Base-by-base conservation (phyloP, 2,329 filamentous ascomycete species). In the Exophiala alcalophila region DNA sequence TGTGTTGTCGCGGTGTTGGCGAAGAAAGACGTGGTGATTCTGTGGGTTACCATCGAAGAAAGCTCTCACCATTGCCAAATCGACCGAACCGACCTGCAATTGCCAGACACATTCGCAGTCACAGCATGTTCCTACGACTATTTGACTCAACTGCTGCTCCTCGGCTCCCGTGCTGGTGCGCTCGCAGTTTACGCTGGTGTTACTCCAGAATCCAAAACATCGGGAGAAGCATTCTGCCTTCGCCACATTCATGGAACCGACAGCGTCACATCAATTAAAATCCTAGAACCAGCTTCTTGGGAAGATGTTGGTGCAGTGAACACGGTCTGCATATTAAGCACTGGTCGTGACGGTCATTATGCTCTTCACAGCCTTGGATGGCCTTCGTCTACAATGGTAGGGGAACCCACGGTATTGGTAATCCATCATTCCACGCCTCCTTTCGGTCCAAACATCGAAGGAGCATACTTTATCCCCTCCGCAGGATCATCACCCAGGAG, bases 381-480 rank as follows among this genome's bases (percentile, higher is more conserved):
- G 18, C 11, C 23, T n/a, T 24, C 12, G 12, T 14, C 25, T 9
- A 19, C 12, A 15, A n/a, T 12, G 9, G 15, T 10, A 9, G 12
- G 2, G 14, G 8, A 25, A 12, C 36, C 28, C 4, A 19, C 42
- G 29, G 8, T 33, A 2, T 52, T 63, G 8, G 70, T 84, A 1
- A 65, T 85, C 4, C 86, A 94, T 62, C 78, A 83, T 53, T 77
- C 83, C 1, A 69, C 72, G 3, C 77, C 85, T 1, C 81, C 86
- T 0, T 80, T 94, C 29, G 85, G 84, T 1, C 81, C 84, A 1
- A 80, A 86, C 54, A 76, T 96, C 25, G 86, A 94, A 61, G 81
- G 82, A 0, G 74, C 83, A 0, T 83, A 78, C 66, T 76, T 91
- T 46, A 44, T 56, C 1, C 62, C 62, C 0, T 62, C 69, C 1